Percentiles rank a stretch among this genome's conserved stretches.
Evolutionary conservation across 176 grass and related monocot species (phyloP).

Genomic region (Avena insularis): DNA sequence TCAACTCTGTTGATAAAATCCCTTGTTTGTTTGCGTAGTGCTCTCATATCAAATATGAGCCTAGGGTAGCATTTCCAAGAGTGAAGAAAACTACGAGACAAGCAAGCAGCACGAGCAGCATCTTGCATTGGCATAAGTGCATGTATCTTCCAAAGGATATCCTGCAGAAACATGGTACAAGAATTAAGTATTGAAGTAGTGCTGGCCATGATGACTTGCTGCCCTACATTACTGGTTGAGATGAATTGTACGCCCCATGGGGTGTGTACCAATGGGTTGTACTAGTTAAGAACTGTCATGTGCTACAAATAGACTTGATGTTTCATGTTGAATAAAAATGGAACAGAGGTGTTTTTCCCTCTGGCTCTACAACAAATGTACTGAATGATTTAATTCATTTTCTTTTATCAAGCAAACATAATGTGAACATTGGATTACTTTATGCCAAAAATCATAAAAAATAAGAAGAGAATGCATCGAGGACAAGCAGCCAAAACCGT

Average conservation of each 20-base stretch:
- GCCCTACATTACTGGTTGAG: neutral
- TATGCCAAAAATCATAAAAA: neutral
- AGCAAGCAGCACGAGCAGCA: slow-evolving; percentile 28
- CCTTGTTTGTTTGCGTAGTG: neutral
- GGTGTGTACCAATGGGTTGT: neutral
- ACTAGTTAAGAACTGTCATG: neutral
- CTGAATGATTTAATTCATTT: neutral
- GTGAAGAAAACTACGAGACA: neutral
- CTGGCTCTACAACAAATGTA: neutral
- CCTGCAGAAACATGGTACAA: slow-evolving; percentile 27
- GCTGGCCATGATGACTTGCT: neutral
- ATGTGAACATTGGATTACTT: neutral
- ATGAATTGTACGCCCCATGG: slow-evolving; percentile 19
- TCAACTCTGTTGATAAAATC: slow-evolving; percentile 37
- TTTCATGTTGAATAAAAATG: neutral
- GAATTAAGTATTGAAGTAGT: neutral
- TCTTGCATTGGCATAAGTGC: slow-evolving; percentile 26
- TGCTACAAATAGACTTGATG: neutral
- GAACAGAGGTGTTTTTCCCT: neutral
- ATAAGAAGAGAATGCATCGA: slow-evolving; percentile 22
- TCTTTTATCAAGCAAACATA: neutral
- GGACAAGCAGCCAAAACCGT: neutral
- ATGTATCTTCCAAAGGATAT: slow-evolving; percentile 33
- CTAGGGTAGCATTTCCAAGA: slow-evolving; percentile 34
- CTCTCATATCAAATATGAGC: slow-evolving; percentile 24